Percentiles rank a stretch among this genome's conserved stretches.
phyloP scores from a whole-genome alignment of 441 rosid genomes.

The Euphorbia corollata region DNA sequence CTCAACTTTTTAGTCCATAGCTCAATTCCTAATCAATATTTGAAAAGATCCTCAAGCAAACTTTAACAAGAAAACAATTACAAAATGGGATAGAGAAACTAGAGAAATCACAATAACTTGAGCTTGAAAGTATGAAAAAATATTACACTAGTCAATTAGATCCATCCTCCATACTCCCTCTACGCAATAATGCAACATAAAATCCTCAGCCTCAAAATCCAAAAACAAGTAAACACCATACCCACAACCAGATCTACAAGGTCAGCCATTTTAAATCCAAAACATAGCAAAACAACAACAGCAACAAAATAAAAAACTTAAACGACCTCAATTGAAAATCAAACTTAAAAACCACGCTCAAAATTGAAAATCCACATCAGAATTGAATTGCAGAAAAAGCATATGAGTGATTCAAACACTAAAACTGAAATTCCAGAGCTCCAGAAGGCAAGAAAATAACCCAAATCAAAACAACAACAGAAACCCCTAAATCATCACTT shows the following conservation, averaged over 20 bases:
- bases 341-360: conserved; percentile 2
- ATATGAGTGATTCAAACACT: conserved; percentile 8
- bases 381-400: conserved; percentile 13
- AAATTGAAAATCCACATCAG: conserved; percentile 22
- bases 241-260: conserved; percentile 32
- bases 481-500: conserved; percentile 35
- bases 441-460: background rate
- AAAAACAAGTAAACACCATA: conserved; percentile 19
- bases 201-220: conserved; percentile 16
- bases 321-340: background rate
- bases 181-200: conserved; percentile 10
- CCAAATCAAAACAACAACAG: background rate
- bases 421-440: conserved; percentile 11
- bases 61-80: conserved; percentile 7
- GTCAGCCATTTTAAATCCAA: conserved; percentile 23
- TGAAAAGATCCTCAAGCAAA: conserved; percentile 3
- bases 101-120: background rate
- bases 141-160: conserved; percentile 19
- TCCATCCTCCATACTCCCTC: conserved; percentile 21
- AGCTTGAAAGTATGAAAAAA: background rate
- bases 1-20: conserved; percentile 6
- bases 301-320: conserved; percentile 1
- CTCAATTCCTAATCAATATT: background rate
- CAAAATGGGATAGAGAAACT: background rate
- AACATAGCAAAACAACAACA: conserved; percentile 7